Conservation (phyloP, 2,329 filamentous ascomycete species). For the Penicillium sp. region DNA sequence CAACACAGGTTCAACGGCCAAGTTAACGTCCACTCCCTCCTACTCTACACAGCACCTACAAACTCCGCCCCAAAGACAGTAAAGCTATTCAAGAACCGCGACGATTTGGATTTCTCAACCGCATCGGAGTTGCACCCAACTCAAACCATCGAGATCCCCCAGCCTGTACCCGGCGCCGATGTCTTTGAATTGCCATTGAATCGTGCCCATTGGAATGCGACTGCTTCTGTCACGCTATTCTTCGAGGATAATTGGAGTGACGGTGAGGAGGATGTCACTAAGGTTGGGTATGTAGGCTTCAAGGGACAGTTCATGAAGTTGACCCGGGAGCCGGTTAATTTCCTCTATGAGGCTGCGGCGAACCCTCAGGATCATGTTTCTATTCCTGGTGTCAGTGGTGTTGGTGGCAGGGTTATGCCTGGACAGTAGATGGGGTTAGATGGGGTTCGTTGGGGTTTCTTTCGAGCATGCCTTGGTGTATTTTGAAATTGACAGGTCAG, state of each 20-base stretch:
- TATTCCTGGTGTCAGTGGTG: slow-evolving; percentile 45
- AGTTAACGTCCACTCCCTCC: slow-evolving; percentile 85
- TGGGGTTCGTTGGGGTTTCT: neutral
- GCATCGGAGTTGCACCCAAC: slow-evolving; percentile 69
- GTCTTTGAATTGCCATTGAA: slow-evolving; percentile 86
- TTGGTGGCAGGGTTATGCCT: slow-evolving; percentile 42
- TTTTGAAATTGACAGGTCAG: neutral
- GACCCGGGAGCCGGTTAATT: slow-evolving; percentile 77
- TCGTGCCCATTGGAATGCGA: slow-evolving; percentile 82
- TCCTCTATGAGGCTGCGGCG: slow-evolving; percentile 90
- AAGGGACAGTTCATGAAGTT: slow-evolving; percentile 91
- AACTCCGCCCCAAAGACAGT: slow-evolving; percentile 74
- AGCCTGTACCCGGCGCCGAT: slow-evolving; percentile 60
- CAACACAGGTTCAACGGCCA: slow-evolving; percentile 78
- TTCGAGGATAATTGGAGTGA: slow-evolving; percentile 86
- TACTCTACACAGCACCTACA: slow-evolving; percentile 75
- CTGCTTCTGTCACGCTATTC: slow-evolving; percentile 80
- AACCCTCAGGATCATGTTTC: slow-evolving; percentile 80
- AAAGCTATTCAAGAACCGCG: slow-evolving; percentile 82
- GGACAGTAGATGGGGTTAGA: slow-evolving; percentile 40
- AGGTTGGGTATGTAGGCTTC: slow-evolving; percentile 82
- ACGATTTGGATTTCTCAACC: slow-evolving; percentile 79
- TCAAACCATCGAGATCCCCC: slow-evolving; percentile 74
- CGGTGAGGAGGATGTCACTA: slow-evolving; percentile 76
- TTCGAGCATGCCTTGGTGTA: neutral